Conservation (phyloP, 192 early-diverging fungal genomes). For the Podila horticola region DNA sequence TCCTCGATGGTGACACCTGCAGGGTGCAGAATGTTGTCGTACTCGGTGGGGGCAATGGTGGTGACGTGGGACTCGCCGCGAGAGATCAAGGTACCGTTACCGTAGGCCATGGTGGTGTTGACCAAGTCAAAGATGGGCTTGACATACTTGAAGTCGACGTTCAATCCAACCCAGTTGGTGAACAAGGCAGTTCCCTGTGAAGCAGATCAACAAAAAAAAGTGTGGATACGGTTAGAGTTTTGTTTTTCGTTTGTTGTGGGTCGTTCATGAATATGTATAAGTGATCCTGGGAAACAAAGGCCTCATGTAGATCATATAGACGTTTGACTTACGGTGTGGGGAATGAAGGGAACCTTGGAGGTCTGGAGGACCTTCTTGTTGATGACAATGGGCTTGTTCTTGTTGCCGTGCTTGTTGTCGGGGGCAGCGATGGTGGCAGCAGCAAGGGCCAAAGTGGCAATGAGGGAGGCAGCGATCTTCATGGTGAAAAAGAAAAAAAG, state of each 20-base stretch:
- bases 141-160: conserved; percentile 66
- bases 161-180: conserved; percentile 67
- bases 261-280: too few relatives aligned
- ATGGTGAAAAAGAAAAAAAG: too few relatives aligned
- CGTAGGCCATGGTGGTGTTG: conserved; percentile 48
- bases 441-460: conserved; percentile 32
- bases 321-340: conserved; percentile 43
- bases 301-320: too few relatives aligned
- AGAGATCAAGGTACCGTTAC: conserved; percentile 44
- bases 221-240: not conserved
- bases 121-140: conserved; percentile 59
- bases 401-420: conserved; percentile 14
- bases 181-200: conserved; percentile 30
- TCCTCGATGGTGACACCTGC: conserved; percentile 72
- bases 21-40: conserved; percentile 58
- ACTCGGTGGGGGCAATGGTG: conserved; percentile 76
- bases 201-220: not conserved
- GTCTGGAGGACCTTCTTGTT: conserved; percentile 52
- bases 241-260: not conserved
- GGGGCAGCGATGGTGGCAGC: conserved; percentile 33
- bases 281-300: too few relatives aligned
- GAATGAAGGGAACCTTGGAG: conserved; percentile 54
- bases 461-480: conserved; percentile 5
- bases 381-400: conserved; percentile 40
- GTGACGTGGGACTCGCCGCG: conserved; percentile 79